A percentile compares a stretch with the other conserved stretches of the same genome.
Evolutionary conservation across 2,329 filamentous ascomycete species (phyloP).

Genomic region (Alternaria longipes): DNA sequence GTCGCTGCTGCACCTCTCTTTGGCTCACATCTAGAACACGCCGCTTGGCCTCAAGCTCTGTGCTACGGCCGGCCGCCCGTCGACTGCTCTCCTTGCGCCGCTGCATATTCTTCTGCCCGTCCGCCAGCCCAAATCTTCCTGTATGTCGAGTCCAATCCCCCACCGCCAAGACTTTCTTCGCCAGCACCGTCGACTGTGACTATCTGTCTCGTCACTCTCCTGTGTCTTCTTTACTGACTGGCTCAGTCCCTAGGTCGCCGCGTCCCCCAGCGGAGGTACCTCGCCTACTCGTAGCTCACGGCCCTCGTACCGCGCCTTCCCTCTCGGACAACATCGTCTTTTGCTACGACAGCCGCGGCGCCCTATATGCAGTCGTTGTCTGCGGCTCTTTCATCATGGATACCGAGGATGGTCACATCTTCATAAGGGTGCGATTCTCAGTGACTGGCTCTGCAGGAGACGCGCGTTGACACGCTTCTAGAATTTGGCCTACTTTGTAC

Average conservation of each 20-base stretch:
- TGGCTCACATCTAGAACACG: slow-evolving; percentile 32
- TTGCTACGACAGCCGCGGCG: slow-evolving; percentile 10
- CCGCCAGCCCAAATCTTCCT: slow-evolving; percentile 29
- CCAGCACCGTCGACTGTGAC: slow-evolving; percentile 20
- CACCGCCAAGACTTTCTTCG: slow-evolving; percentile 30
- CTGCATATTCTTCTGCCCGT: slow-evolving; percentile 23
- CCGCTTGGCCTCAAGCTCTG: slow-evolving; percentile 38
- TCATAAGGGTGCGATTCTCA: slow-evolving; percentile 75
- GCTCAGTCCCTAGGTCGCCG: slow-evolving; percentile 32
- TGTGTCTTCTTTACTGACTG: slow-evolving; percentile 31
- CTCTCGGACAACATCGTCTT: slow-evolving; percentile 13
- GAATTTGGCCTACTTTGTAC: slow-evolving; percentile 96
- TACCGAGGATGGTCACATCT: slow-evolving; percentile 88
- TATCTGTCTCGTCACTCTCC: slow-evolving; percentile 11
- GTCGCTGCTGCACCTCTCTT: slow-evolving; percentile 41
- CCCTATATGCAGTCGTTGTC: slow-evolving; percentile 48
- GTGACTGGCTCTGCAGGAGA: background rate
- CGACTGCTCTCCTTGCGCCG: slow-evolving; percentile 32
- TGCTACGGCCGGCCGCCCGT: slow-evolving; percentile 34
- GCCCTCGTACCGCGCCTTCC: slow-evolving; percentile 17
- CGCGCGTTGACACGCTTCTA: slow-evolving; percentile 56
- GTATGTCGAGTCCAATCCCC: slow-evolving; percentile 33
- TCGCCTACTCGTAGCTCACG: slow-evolving; percentile 24
- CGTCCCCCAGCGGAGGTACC: slow-evolving; percentile 33
- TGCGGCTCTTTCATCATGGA: slow-evolving; percentile 66